Evolutionary conservation across 2,329 filamentous ascomycete genomes (phyloP).

Genomic region (Hymenoscyphus scutula): DNA sequence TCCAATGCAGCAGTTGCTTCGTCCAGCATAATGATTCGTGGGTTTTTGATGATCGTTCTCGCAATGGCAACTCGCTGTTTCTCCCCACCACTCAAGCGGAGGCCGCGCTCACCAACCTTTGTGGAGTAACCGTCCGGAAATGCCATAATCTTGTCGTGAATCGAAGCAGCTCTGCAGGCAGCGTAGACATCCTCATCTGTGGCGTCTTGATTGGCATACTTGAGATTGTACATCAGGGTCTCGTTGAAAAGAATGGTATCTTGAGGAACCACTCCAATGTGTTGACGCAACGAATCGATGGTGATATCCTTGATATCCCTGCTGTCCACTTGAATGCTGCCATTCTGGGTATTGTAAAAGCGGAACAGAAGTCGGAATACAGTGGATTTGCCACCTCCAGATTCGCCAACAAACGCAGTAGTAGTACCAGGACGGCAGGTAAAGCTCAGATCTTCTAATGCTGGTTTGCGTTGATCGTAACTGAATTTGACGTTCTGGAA

Average conservation of each 20-base stretch:
- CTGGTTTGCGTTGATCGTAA: constrained; percentile 83
- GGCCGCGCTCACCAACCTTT: constrained; percentile 85
- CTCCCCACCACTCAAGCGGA: constrained; percentile 85
- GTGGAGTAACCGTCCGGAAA: constrained; percentile 89
- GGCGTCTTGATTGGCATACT: constrained; percentile 79
- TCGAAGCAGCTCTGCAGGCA: constrained; percentile 82
- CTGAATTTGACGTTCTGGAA: constrained; percentile 90
- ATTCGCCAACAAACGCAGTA: constrained; percentile 94
- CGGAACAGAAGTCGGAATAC: constrained; percentile 94
- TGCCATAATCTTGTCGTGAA: constrained; percentile 85
- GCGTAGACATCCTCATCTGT: constrained; percentile 78
- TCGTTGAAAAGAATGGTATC: constrained; percentile 96
- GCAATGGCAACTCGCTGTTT: constrained; percentile 94
- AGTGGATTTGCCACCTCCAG: constrained; percentile 94
- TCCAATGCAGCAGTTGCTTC: constrained; percentile 91
- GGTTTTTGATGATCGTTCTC: constrained; percentile 87
- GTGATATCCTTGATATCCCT: constrained; percentile 81
- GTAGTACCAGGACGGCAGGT: constrained; percentile 86
- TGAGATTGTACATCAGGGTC: constrained; percentile 89
- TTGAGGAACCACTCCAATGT: constrained; percentile 95
- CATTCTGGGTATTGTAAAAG: constrained; percentile 84
- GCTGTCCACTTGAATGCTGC: constrained; percentile 81
- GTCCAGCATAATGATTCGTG: constrained; percentile 87
- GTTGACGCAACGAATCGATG: constrained; percentile 86
- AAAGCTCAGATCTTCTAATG: constrained; percentile 80